Base-by-base conservation (phyloP, 768 basidiomycete species). In the Rhodotorula graminis region DNA sequence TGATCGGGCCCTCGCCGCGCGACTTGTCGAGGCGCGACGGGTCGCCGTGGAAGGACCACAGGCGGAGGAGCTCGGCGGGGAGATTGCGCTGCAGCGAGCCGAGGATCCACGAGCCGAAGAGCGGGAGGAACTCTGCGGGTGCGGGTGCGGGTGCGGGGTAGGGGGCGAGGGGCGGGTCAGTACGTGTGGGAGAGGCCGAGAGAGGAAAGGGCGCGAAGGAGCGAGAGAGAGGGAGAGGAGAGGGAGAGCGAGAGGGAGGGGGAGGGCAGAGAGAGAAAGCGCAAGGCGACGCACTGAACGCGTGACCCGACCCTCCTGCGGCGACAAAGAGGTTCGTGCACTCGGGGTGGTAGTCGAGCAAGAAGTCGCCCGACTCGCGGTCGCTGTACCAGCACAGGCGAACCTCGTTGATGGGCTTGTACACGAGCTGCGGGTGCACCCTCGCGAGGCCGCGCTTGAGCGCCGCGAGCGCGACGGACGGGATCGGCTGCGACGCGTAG, bases 351-450 rank as follows among this genome's bases (percentile, higher is more conserved):
- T 82, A 86, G 37, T 93, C 91, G 74, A 97, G 91, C 56, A 96
- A 83, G 91, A 92, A 97, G 80, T 97, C 86, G 7, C 87, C 88
- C 77, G 93, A 90, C 2, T 88, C 85, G 10, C 92, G 87, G 77
- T 96, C 94, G 33, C 89, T 89, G 80, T 97, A 97, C 94, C 94
- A 97, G 82, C 94, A 98, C 73, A 98, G 80, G 70, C 94, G 82
- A 19, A 93, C 94, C 14, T 83, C 83, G 44, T 81, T 79, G 78
- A 93, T 90, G 0, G 89, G 85, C 80, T 88, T 89, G 11, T 52
- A 81, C 11, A 87, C 89, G 58, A 98, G 84, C 62, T 87, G 87
- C 37, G 94, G 95, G 81, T 90, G 93, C 37, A 92, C 82, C 46
- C 81, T 79, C 29, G 81, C 79, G 19, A 95, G 80, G 18, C 83